Percentiles rank a stretch among this genome's conserved stretches.
These are phyloP conservation scores for Cymodocea nodosa DNA, from an alignment of 116 monocot species.

Conservation along the genomic window DNA sequence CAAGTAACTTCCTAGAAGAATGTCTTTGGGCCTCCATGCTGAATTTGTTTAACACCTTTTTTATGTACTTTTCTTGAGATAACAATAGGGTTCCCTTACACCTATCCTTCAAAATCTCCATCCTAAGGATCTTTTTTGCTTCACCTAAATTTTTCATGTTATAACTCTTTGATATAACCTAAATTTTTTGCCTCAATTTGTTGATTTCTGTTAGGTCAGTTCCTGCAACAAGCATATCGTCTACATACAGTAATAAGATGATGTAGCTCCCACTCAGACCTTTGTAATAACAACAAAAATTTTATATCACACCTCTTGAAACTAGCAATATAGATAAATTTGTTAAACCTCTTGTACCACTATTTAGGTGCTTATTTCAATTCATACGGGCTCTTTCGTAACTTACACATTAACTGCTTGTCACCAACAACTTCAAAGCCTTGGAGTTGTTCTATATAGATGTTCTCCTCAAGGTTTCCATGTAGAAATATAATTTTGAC, in stretches of 20 bases:
- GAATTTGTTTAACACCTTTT: too few relatives aligned
- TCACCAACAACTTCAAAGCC: background rate
- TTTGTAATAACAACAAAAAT: background rate
- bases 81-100: too few relatives aligned
- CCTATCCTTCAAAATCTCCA: too few relatives aligned
- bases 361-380: background rate
- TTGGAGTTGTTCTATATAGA: background rate
- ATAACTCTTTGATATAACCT: too few relatives aligned
- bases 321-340: background rate
- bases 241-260: background rate
- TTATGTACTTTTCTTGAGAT: too few relatives aligned
- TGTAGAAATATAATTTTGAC: background rate
- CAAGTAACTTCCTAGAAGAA: too few relatives aligned
- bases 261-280: background rate
- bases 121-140: too few relatives aligned
- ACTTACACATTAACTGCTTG: background rate
- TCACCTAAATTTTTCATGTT: too few relatives aligned
- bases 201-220: too few relatives aligned
- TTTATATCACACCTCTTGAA: background rate
- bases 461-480: background rate
- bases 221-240: too few relatives aligned
- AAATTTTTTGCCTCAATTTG: too few relatives aligned
- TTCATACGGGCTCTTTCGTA: background rate
- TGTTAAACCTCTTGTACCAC: slow-evolving; percentile 7
- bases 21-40: too few relatives aligned